phyloP scores from a whole-genome alignment of 164 flowering plant genomes.

The Umbilicus rupestris region DNA sequence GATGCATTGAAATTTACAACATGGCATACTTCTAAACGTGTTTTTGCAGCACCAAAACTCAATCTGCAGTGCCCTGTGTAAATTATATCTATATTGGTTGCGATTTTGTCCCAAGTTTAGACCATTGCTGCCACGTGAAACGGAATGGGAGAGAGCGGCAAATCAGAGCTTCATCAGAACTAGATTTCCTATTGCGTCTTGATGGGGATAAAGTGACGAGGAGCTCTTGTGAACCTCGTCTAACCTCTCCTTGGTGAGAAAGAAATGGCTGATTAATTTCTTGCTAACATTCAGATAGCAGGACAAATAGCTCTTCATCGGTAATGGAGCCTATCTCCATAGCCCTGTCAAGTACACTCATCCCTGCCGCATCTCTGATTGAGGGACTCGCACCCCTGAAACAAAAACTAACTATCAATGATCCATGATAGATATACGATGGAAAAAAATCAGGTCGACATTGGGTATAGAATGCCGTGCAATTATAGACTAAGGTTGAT shows the following conservation, averaged over 20 bases:
- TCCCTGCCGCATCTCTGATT: conserved; percentile 71
- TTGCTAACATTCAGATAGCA: conserved; percentile 51
- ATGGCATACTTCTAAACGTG: neutral
- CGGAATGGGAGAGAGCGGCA: too few species aligned
- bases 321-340: conserved; percentile 95
- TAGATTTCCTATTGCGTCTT: too few species aligned
- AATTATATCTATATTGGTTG: neutral
- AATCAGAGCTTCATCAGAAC: too few species aligned
- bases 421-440: neutral
- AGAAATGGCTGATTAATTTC: neutral
- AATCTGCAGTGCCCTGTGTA: neutral
- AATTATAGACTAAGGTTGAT: neutral
- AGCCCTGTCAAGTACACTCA: conserved; percentile 66
- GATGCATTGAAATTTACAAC: neutral
- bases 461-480: too few species aligned
- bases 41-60: neutral
- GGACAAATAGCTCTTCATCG: conserved; percentile 72
- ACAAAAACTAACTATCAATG: conserved; percentile 1
- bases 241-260: neutral
- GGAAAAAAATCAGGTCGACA: neutral
- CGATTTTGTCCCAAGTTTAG: neutral
- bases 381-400: conserved; percentile 71
- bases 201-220: neutral
- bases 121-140: too few species aligned
- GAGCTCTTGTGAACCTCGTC: neutral